These are phyloP conservation scores for Dimocarpus longan DNA, from an alignment of 345 rosid genomes.

Conservation along the genomic window DNA sequence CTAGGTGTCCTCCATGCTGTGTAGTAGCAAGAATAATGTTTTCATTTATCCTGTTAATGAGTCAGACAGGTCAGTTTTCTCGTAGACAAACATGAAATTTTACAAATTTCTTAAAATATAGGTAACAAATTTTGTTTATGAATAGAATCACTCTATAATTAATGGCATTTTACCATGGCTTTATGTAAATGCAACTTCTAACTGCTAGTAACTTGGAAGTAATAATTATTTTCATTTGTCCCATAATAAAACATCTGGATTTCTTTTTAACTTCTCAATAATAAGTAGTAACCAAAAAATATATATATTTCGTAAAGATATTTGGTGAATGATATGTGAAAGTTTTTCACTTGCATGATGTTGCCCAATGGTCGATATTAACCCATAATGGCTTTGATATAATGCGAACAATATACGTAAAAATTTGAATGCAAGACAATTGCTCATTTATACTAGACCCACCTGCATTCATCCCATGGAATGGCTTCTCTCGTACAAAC, in stretches of 20 bases:
- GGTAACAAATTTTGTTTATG: neutral
- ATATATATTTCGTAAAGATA: neutral
- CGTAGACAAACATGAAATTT: neutral
- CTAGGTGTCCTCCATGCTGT: conserved; percentile 47
- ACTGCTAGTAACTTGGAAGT: neutral
- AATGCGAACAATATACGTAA: neutral
- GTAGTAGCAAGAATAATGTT: conserved; percentile 42
- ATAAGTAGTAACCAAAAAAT: neutral
- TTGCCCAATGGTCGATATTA: neutral
- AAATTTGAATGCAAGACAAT: neutral
- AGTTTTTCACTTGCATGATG: neutral
- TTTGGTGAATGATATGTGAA: neutral
- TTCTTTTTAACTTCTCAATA: too few species aligned
- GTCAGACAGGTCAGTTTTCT: neutral
- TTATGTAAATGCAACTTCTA: neutral
- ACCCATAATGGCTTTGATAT: neutral
- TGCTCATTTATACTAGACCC: neutral
- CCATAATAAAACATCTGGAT: neutral
- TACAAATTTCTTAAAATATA: neutral
- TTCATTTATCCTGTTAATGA: conserved; percentile 30
- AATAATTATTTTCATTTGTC: neutral
- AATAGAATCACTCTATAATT: neutral
- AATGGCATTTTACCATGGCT: neutral
- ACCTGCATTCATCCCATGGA: conserved; percentile 51
- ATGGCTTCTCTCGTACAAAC: conserved; percentile 46